Percentiles rank a stretch among this genome's conserved stretches.
Evolutionary conservation across 1,284 basidiomycete species (phyloP).

Genomic region (Ganoderma meredithae): DNA sequence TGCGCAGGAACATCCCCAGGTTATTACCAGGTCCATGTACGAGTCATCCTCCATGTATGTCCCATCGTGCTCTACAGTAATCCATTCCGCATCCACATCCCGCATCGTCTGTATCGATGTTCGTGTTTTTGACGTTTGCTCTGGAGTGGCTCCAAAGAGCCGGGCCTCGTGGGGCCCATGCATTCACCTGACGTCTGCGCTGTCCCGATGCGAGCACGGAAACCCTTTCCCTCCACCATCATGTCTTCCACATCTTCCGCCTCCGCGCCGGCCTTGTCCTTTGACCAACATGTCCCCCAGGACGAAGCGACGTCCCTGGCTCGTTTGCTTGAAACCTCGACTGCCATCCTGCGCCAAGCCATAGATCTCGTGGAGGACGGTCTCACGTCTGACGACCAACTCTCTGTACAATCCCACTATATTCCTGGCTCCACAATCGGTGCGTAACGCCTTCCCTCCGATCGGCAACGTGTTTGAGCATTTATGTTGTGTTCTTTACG

Average conservation of each 20-base stretch:
- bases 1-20: constrained; percentile 64
- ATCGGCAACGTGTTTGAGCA: background rate
- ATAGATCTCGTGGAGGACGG: constrained; percentile 72
- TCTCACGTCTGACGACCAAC: constrained; percentile 70
- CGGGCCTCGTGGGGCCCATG: constrained; percentile 29
- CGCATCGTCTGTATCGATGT: background rate
- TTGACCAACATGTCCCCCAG: constrained; percentile 10
- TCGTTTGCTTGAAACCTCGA: constrained; percentile 70
- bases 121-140: background rate
- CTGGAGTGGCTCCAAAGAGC: constrained; percentile 12
- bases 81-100: constrained; percentile 14
- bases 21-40: no score
- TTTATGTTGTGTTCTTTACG: constrained; percentile 3
- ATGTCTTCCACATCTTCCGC: constrained; percentile 26
- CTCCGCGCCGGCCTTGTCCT: constrained; percentile 11
- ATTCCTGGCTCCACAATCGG: constrained; percentile 86
- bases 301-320: constrained; percentile 45
- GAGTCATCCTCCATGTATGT: constrained; percentile 14
- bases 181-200: constrained; percentile 29
- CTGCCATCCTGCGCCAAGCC: constrained; percentile 71
- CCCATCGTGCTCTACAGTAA: background rate
- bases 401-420: constrained; percentile 69
- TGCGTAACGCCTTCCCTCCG: constrained; percentile 38
- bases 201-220: constrained; percentile 14
- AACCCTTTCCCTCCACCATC: constrained; percentile 15